Base-by-base conservation (phyloP, 2,329 filamentous ascomycete species). In the Aspergillus unguis region DNA sequence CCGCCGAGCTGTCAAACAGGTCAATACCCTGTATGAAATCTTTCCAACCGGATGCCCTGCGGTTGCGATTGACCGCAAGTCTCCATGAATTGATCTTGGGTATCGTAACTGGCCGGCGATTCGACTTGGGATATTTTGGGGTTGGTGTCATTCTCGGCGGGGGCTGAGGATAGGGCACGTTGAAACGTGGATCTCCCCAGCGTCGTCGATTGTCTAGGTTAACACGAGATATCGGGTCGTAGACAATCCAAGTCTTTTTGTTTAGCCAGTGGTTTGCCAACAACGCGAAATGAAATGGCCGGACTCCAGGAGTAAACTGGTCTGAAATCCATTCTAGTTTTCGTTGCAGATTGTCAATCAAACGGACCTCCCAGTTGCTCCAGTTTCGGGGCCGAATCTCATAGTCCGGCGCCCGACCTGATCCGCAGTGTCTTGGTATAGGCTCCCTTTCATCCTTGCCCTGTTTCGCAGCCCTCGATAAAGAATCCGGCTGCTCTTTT, bases 231-330 rank as follows among this genome's bases (percentile, higher is more conserved):
- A 65, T 55, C 6, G 72, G 70, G 50, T 74, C 71, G 37, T 66
- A 62, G 28, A 75, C 70, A 23, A 71, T 43, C 71, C 71, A 74
- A 1, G 71, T 74, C 31, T 67, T 60, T 37, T 55, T 63, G 48
- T 73, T 75, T n/a, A 75, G 46, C 71, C 72, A 75, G 51, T 74
- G 72, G 44, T 73, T 74, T 31, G 71, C 65, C 37, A 74, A 64
- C 25, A 71, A 53, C 26, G 68, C 60, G 50, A 74, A 74, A 53
- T 73, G 69, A 48, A 68, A 73, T 5, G 71, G 66, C 52, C 68
- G 71, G 43, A 68, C 63, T 7, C 71, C 72, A 5, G 72, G 71
- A 4, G 65, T 69, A 25, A 68, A 62, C 52, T 75, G 71, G 37
- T 66, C 59, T 29, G 65, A 62, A 9, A 72, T 55, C 72, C 72